Percentiles rank a stretch among this genome's conserved stretches.
Conservation (phyloP, 2,329 filamentous ascomycete species). For the Aspergillus sp. region DNA sequence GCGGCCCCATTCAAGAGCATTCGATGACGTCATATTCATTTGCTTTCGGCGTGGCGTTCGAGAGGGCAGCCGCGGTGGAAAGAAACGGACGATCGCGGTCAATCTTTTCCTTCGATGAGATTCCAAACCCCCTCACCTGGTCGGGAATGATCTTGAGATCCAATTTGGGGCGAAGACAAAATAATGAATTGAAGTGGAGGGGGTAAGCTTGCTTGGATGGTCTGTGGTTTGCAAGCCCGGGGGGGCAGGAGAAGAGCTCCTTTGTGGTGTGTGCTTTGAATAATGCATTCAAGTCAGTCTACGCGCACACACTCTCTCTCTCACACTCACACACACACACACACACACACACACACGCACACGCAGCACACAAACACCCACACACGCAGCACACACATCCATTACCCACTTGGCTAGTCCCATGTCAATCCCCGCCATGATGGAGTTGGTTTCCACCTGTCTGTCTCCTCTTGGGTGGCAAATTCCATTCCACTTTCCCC, state of each 20-base stretch:
- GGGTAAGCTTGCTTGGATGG: too few relatives aligned
- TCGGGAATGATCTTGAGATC: background rate
- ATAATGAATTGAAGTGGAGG: background rate
- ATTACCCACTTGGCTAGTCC: background rate
- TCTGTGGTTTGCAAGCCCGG: too few relatives aligned
- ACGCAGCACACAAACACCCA: background rate
- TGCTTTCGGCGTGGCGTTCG: background rate
- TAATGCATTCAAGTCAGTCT: background rate
- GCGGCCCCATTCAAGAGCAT: background rate
- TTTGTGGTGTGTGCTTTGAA: background rate
- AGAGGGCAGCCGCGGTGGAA: background rate
- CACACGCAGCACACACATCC: background rate
- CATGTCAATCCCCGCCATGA: background rate
- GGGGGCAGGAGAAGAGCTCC: background rate
- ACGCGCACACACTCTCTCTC: too few relatives aligned
- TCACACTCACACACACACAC: background rate
- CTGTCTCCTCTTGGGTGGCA: background rate
- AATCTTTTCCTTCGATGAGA: background rate
- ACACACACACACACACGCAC: too few relatives aligned
- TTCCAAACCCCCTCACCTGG: background rate
- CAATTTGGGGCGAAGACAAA: background rate
- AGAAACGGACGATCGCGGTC: background rate
- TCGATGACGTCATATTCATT: slow-evolving; percentile 6
- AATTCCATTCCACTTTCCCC: background rate
- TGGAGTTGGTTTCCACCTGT: background rate